phyloP scores from a whole-genome alignment of 2,329 filamentous ascomycete genomes.

The Gaeumannomyces sp. region DNA sequence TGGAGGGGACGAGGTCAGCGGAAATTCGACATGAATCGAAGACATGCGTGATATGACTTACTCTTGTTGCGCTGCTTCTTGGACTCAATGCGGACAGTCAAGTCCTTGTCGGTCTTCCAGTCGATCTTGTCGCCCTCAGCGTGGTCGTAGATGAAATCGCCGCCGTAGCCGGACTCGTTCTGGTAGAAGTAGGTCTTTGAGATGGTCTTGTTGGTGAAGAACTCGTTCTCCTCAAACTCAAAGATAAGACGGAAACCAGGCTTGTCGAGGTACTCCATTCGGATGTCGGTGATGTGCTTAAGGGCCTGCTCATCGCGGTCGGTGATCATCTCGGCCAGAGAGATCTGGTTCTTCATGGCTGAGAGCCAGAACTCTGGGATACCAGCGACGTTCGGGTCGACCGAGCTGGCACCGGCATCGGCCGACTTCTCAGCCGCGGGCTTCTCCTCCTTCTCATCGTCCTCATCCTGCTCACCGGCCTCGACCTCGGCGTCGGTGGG shows the following conservation, averaged over 20 bases:
- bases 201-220: constrained; percentile 94
- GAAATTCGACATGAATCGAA: neutral
- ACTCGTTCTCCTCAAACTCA: constrained; percentile 91
- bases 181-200: constrained; percentile 99
- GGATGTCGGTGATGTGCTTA: constrained; percentile 83
- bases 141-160: constrained; percentile 99
- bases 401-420: constrained; percentile 39
- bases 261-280: constrained; percentile 98
- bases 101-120: constrained; percentile 88
- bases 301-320: constrained; percentile 93
- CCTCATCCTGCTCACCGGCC: constrained; percentile 74
- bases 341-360: constrained; percentile 99
- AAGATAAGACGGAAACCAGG: constrained; percentile 98
- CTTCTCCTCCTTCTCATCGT: constrained; percentile 55
- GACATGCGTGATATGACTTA: constrained; percentile 40
- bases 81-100: constrained; percentile 92
- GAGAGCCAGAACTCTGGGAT: constrained; percentile 99
- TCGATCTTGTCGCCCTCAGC: constrained; percentile 97
- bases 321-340: constrained; percentile 96
- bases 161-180: constrained; percentile 96
- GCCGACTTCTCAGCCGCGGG: constrained; percentile 46
- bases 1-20: constrained; percentile 31
- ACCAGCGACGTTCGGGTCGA: constrained; percentile 55
- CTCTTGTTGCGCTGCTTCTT: constrained; percentile 99
- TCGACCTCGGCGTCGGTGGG: constrained; percentile 82